These are phyloP conservation scores for Daldinia sp. DNA, from an alignment of 2,329 filamentous ascomycete genomes.

Conservation along the genomic window DNA sequence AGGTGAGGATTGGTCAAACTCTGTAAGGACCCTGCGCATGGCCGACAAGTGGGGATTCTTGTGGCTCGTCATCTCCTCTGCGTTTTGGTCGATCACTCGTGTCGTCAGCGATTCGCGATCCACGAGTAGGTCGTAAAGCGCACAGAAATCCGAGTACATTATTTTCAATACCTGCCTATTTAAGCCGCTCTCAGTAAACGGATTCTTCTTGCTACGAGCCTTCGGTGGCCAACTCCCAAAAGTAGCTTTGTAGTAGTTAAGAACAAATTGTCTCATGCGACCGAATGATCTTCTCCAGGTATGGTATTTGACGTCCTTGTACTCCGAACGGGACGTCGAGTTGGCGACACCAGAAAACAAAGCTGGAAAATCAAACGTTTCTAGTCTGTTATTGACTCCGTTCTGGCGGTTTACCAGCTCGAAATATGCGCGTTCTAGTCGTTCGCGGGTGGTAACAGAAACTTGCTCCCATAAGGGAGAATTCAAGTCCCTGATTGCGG, in stretches of 20 bases:
- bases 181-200: conserved; percentile 85
- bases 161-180: conserved; percentile 86
- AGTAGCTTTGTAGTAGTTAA: conserved; percentile 72
- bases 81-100: conserved; percentile 77
- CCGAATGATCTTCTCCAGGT: conserved; percentile 82
- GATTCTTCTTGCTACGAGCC: conserved; percentile 90
- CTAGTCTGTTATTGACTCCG: conserved; percentile 78
- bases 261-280: conserved; percentile 78
- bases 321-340: conserved; percentile 81
- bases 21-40: conserved; percentile 81
- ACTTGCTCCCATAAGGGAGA: conserved; percentile 78
- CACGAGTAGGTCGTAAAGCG: conserved; percentile 88
- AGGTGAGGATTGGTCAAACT: conserved; percentile 89
- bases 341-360: conserved; percentile 89
- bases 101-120: conserved; percentile 84
- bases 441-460: conserved; percentile 76
- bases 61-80: conserved; percentile 65
- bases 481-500: conserved; percentile 74
- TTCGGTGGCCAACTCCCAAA: conserved; percentile 88
- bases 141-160: conserved; percentile 86
- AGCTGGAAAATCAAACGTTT: conserved; percentile 90
- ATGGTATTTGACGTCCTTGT: conserved; percentile 84
- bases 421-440: conserved; percentile 84
- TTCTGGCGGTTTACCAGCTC: conserved; percentile 81
- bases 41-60: conserved; percentile 74